A percentile compares a stretch with the other conserved stretches of the same genome.
phyloP scores from a whole-genome alignment of 2,329 filamentous ascomycete species.

The Monilinia laxa region DNA sequence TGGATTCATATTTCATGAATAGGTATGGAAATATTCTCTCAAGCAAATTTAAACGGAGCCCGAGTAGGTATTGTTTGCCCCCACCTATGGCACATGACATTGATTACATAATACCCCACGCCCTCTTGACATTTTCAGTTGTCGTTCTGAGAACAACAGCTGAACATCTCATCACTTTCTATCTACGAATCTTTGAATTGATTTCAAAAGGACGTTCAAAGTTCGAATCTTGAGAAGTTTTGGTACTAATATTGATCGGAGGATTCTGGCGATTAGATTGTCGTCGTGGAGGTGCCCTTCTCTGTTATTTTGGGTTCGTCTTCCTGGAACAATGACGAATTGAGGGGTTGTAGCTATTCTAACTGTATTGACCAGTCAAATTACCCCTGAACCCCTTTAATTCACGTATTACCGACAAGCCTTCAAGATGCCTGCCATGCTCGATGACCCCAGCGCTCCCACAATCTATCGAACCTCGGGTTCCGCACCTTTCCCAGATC shows the following conservation, averaged over 20 bases:
- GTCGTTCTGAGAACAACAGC: conserved; percentile 25
- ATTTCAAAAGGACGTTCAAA: neutral
- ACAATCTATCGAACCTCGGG: conserved; percentile 56
- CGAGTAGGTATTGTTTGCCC: no score
- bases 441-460: conserved; percentile 58
- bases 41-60: neutral
- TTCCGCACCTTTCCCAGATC: conserved; percentile 50
- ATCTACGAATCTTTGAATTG: neutral
- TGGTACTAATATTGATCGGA: conserved; percentile 2
- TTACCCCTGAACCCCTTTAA: conserved; percentile 17
- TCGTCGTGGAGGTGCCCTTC: neutral
- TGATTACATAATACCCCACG: conserved; percentile 8
- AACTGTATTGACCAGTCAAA: neutral
- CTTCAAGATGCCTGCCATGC: conserved; percentile 56
- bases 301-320: conserved; percentile 2
- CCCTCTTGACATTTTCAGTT: conserved; percentile 13
- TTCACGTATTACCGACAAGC: conserved; percentile 15
- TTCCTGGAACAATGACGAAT: neutral
- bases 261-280: conserved; percentile 1
- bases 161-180: conserved; percentile 23
- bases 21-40: neutral
- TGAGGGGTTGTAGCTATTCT: conserved; percentile 4
- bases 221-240: neutral
- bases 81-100: neutral
- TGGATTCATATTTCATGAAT: neutral